Percentiles rank a stretch among this genome's conserved stretches.
Evolutionary conservation across 345 rosid genomes (phyloP).

Genomic region (Populus simonii): DNA sequence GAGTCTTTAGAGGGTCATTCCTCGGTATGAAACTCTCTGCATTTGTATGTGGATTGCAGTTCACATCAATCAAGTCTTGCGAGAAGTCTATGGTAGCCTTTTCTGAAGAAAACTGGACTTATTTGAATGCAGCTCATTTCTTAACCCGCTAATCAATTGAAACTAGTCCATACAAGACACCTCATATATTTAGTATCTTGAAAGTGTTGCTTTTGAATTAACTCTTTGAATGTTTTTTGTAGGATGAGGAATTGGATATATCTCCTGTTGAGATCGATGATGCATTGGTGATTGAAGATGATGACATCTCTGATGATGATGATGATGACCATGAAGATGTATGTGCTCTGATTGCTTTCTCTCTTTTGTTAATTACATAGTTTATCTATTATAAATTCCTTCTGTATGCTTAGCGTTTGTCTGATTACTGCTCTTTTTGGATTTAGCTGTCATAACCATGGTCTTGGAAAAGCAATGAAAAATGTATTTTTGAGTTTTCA

Average conservation of each 20-base stretch:
- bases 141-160: background rate
- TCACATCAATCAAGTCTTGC: background rate
- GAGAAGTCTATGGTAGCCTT: background rate
- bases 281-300: conserved; percentile 95
- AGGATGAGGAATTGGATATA: conserved; percentile 94
- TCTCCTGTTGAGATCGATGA: conserved; percentile 93
- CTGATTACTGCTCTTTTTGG: background rate
- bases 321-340: conserved; percentile 94
- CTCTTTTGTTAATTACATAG: background rate
- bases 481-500: background rate
- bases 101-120: background rate
- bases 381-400: background rate
- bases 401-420: background rate
- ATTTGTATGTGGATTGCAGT: background rate
- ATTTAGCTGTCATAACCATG: background rate
- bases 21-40: background rate
- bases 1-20: background rate
- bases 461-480: background rate
- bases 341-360: conserved; percentile 30
- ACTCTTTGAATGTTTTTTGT: conserved; percentile 10
- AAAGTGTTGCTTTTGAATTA: background rate
- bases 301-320: conserved; percentile 91
- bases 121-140: background rate
- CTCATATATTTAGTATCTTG: background rate
- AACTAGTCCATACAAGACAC: background rate